These are phyloP conservation scores for Diaporthe helianthi DNA, from an alignment of 2,329 filamentous ascomycete species.

Conservation along the genomic window DNA sequence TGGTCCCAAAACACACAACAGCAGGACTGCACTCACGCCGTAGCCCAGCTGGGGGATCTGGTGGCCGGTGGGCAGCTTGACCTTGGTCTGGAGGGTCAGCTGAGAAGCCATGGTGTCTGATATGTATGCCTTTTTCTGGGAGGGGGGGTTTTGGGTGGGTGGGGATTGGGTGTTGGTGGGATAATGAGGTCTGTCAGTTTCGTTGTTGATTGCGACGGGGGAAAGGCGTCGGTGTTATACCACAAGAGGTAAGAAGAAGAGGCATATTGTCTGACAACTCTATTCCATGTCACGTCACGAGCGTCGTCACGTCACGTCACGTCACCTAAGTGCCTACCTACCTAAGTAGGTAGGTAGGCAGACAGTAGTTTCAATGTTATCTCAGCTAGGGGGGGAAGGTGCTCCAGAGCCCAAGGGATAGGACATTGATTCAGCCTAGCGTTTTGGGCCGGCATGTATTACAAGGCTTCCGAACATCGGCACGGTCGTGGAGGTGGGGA, in stretches of 20 bases:
- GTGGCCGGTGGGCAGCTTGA: constrained; percentile 63
- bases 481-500: constrained; percentile 15
- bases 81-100: constrained; percentile 53
- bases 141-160: neutral
- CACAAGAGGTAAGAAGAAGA: neutral
- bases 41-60: constrained; percentile 61
- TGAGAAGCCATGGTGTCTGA: constrained; percentile 51
- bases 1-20: neutral
- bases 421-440: neutral
- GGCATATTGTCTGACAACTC: constrained; percentile 2
- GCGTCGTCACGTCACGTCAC: neutral
- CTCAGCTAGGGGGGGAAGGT: too few relatives aligned
- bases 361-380: too few relatives aligned
- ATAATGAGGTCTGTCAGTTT: too few relatives aligned
- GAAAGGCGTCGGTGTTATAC: neutral
- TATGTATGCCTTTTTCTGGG: too few relatives aligned
- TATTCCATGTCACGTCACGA: neutral
- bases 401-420: neutral
- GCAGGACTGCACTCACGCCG: constrained; percentile 52
- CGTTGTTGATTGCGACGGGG: neutral
- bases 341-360: too few relatives aligned
- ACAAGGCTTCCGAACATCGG: constrained; percentile 19
- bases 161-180: neutral
- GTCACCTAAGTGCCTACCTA: too few relatives aligned
- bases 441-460: neutral